Percentiles rank a stretch among this genome's conserved stretches.
Evolutionary conservation across 305 asterid species (phyloP).

Genomic region (Fraxinus sp.): DNA sequence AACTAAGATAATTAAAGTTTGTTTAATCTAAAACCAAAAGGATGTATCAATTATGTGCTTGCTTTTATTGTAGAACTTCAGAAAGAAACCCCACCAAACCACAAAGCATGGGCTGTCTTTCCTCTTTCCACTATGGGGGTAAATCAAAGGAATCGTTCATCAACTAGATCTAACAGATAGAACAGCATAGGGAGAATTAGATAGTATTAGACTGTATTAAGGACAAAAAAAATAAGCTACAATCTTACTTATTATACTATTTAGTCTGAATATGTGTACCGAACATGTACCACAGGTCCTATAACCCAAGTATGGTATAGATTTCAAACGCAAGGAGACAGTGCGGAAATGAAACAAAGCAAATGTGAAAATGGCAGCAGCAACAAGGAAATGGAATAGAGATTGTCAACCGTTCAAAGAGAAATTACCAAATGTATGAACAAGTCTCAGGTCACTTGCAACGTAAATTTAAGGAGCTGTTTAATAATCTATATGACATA

Average conservation of each 20-base stretch:
- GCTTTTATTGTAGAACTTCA: background rate
- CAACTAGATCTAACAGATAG: background rate
- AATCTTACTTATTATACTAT: background rate
- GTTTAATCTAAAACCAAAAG: background rate
- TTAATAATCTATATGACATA: constrained; percentile 23
- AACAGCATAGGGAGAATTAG: background rate
- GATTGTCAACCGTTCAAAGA: background rate
- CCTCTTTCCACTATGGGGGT: background rate
- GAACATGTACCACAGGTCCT: background rate
- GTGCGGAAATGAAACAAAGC: background rate
- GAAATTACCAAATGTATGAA: background rate
- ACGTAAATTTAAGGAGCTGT: background rate
- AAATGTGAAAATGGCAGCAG: background rate
- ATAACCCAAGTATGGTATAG: background rate
- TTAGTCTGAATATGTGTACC: background rate
- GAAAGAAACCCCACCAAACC: background rate
- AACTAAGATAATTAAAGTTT: background rate
- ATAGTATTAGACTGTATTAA: background rate
- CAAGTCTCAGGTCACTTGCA: background rate
- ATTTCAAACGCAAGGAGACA: background rate
- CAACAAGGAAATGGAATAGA: background rate
- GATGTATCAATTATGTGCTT: background rate
- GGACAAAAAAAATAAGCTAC: background rate
- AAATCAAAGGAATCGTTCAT: background rate
- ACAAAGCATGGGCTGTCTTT: background rate